Evolutionary conservation across 202 grass and related monocot genomes (phyloP).

Genomic region (Setaria viridis): DNA sequence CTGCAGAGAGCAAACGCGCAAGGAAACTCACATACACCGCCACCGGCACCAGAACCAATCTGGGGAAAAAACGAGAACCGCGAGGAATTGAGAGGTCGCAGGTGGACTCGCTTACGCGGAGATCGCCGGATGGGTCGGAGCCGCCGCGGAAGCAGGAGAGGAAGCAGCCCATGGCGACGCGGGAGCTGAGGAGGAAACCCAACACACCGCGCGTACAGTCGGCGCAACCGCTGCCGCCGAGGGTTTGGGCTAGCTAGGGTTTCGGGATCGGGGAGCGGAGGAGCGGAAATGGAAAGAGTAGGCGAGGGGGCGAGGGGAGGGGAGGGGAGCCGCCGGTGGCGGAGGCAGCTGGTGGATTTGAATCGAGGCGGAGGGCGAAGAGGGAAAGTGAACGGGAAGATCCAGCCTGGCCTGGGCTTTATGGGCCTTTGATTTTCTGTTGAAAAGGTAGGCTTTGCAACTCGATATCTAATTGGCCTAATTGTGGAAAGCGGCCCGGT

Average conservation of each 20-base stretch:
- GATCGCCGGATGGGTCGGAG: not conserved
- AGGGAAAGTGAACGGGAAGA: constrained; percentile 6
- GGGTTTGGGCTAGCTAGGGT: constrained; percentile 18
- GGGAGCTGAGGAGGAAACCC: constrained; percentile 1
- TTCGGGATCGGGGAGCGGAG: constrained; percentile 34
- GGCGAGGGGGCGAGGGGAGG: not conserved
- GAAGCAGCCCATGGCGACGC: constrained; percentile 76
- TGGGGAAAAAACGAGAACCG: not conserved
- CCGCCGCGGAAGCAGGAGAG: constrained; percentile 72
- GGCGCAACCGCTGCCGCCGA: not conserved
- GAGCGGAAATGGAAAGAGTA: constrained; percentile 35
- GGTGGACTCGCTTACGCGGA: constrained; percentile 34
- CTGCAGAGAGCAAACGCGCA: constrained; percentile 20
- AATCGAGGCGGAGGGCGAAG: constrained; percentile 37
- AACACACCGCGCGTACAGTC: not conserved
- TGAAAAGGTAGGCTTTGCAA: no score
- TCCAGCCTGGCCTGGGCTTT: constrained; percentile 4
- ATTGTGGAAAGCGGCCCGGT: no score
- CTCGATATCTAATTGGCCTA: no score
- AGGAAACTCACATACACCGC: not conserved
- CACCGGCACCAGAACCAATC: not conserved
- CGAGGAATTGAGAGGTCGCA: not conserved
- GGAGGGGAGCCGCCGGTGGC: not conserved
- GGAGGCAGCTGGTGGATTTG: constrained; percentile 54
- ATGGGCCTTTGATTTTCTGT: no score